Evolutionary conservation across 1,139 yeast genomes (phyloP), one percentile per base, ranked within the genome.

Genomic region (Lodderomyces metapsilosis): DNA sequence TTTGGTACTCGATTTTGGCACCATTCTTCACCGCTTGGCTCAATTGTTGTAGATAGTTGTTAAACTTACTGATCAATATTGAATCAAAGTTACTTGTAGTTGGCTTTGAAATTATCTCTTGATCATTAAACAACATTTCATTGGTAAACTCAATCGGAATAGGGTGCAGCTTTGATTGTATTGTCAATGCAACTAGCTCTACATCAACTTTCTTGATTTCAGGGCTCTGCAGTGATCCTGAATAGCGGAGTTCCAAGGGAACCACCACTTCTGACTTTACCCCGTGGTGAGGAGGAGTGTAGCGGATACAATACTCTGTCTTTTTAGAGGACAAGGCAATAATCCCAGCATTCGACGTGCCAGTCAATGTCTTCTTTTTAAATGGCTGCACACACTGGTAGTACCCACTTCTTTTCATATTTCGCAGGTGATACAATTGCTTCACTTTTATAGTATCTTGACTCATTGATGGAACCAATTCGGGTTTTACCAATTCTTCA

Each of bases 91-190:
- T 59, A 15, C 61, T 20, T 36, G 37, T 10, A 11, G 15, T 15
- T 32, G 50, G 44, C 27, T 55, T 61, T 10, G 46, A 33, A 9
- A 58, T 61, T 6, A 56, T 48, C 32, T 53, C 55, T 17, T 60
- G 57, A 35, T 61, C 64, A 13, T 52, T 47, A 48, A 69, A 66
- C 44, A 69, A 66, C 62, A 70, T 61, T 21, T 68, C 75, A 42
- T 68, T 72, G 41, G 64, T 66, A 44, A 72, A 56, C 40, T 71
- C 76, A 4, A 71, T 56, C 0, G 78, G 77, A 5, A 72, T 64
- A 4, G 55, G 57, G 39, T 69, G 58, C 39, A 62, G 68, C 15
- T 55, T 57, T 1, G 75, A 65, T 36, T 66, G 52, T 7, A 69
- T 54, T 1, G 76, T 67, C n/a, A 64, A 58, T 2, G 57, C 68